Percentiles rank a stretch among this genome's conserved stretches.
phyloP scores from a whole-genome alignment of 1,284 basidiomycete species.

The Boletus semigastroideus region DNA sequence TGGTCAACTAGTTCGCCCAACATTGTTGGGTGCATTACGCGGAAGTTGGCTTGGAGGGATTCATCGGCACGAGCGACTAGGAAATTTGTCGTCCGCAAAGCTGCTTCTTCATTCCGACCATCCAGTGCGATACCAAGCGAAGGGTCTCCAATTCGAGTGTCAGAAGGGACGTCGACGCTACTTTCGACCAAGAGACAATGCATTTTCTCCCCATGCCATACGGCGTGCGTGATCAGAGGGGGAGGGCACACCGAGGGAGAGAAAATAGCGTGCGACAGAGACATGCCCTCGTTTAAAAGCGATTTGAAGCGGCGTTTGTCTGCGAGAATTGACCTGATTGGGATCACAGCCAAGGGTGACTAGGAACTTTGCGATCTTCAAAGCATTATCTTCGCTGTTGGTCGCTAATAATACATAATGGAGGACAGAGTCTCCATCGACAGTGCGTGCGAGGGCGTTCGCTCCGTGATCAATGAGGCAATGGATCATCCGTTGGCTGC shows the following conservation, averaged over 20 bases:
- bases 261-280: background rate
- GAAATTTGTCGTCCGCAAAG: too few species aligned
- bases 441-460: background rate
- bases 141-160: background rate
- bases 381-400: too few species aligned
- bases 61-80: too few species aligned
- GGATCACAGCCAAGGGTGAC: background rate
- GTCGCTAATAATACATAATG: too few species aligned
- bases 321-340: background rate
- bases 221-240: too few species aligned
- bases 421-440: background rate
- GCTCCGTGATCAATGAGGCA: background rate
- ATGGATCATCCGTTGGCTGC: background rate
- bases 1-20: too few species aligned
- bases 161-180: background rate
- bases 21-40: too few species aligned
- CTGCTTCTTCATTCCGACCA: too few species aligned
- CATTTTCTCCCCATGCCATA: too few species aligned
- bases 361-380: background rate
- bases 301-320: background rate
- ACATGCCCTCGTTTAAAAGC: background rate
- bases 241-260: background rate
- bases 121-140: background rate
- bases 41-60: too few species aligned
- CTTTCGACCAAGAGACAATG: background rate